phyloP scores from a whole-genome alignment of 2,329 filamentous ascomycete genomes.

The Xylaria sp. region DNA sequence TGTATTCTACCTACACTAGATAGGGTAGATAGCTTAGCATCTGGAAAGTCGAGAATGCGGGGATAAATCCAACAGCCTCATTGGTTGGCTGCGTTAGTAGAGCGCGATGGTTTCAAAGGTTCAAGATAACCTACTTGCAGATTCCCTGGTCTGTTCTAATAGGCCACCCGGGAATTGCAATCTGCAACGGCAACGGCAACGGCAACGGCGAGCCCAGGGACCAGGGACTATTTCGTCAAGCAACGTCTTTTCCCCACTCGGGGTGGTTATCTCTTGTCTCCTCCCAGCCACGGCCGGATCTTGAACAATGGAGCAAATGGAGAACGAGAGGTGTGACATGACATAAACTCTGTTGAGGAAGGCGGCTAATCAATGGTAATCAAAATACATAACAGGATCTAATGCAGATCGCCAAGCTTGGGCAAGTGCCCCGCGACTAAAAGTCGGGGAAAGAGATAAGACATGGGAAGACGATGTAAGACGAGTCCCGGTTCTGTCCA shows the following conservation, averaged over 20 bases:
- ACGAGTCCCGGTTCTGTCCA: too few species aligned
- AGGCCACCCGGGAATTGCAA: constrained; percentile 19
- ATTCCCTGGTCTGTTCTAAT: constrained; percentile 26
- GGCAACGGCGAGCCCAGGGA: not conserved
- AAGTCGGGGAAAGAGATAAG: constrained; percentile 31
- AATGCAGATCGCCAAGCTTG: constrained; percentile 8
- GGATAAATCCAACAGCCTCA: constrained; percentile 15
- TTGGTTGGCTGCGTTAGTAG: not conserved
- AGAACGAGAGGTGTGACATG: not conserved
- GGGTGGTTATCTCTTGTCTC: not conserved
- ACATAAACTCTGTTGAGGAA: not conserved
- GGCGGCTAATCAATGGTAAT: not conserved
- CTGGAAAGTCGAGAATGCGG: constrained; percentile 14
- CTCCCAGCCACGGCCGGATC: not conserved
- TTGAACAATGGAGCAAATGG: not conserved
- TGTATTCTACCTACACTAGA: too few species aligned
- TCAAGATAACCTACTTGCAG: constrained; percentile 23
- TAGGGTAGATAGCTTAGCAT: not conserved
- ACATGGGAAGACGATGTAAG: not conserved
- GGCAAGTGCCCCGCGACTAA: constrained; percentile 11
- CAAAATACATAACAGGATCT: not conserved
- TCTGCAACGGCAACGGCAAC: constrained; percentile 1
- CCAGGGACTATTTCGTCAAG: not conserved
- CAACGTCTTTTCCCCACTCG: constrained; percentile 5
- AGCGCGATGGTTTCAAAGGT: not conserved